Evolutionary conservation across 106 monocot genomes (phyloP).

Genomic region (Dendrobium huoshanense): DNA sequence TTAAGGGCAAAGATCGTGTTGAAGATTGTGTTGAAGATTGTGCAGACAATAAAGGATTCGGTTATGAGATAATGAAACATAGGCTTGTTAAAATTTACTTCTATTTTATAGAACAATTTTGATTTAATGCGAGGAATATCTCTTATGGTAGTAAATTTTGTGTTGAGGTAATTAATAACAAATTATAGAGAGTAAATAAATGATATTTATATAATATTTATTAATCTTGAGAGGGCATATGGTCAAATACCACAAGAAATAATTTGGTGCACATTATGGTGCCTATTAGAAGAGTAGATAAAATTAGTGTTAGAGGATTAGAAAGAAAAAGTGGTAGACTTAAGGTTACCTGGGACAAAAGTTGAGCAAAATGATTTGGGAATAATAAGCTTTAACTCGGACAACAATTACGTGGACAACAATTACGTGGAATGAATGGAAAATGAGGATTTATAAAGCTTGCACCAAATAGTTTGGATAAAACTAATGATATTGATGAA

Average conservation of each 20-base stretch:
- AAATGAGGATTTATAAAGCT: not conserved
- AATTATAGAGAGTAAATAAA: not conserved
- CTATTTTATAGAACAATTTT: not conserved
- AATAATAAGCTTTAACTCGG: too few relatives aligned
- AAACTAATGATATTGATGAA: too few relatives aligned
- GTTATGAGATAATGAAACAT: not conserved
- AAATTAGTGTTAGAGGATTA: too few relatives aligned
- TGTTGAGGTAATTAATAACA: not conserved
- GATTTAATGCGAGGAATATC: not conserved
- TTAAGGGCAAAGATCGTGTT: not conserved
- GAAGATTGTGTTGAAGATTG: not conserved
- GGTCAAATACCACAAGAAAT: not conserved
- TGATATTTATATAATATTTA: not conserved
- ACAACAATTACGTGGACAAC: too few relatives aligned
- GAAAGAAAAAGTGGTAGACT: not conserved
- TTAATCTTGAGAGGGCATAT: not conserved
- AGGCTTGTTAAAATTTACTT: not conserved
- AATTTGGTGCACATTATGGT: not conserved
- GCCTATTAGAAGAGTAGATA: too few relatives aligned
- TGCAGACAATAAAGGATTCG: not conserved
- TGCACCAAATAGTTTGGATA: too few relatives aligned
- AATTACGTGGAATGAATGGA: not conserved
- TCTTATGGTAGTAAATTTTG: not conserved
- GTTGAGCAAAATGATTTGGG: not conserved
- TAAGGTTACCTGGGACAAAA: not conserved